Evolutionary conservation across 2,329 filamentous ascomycete species (phyloP).

Genomic region (Escovopsis sp.): DNA sequence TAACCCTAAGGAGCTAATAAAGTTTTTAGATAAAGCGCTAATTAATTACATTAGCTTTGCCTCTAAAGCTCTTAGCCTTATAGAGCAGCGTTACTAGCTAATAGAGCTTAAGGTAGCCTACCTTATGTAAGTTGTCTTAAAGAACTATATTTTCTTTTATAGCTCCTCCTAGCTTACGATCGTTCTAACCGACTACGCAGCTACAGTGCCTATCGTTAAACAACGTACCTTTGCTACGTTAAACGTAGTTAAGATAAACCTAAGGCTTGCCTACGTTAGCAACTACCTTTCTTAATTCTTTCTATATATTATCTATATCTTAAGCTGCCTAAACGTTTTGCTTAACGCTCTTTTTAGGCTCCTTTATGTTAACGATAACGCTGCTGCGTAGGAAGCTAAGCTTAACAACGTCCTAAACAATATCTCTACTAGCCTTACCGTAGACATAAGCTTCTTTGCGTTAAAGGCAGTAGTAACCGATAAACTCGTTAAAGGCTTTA

Average conservation of each 20-base stretch:
- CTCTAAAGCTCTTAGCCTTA: not conserved
- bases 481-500: no score
- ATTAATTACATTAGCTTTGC: not conserved
- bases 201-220: not conserved
- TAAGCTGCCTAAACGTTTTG: not conserved
- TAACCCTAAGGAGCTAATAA: not conserved
- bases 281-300: no score
- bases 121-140: not conserved
- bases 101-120: no score
- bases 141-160: not conserved
- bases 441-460: not conserved
- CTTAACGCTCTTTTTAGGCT: not conserved
- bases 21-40: not conserved
- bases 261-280: not conserved
- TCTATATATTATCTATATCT: not conserved
- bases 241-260: not conserved
- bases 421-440: not conserved
- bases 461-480: no score
- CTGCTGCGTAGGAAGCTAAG: not conserved
- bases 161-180: not conserved
- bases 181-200: no score
- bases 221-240: not conserved
- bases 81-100: not conserved
- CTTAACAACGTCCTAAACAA: not conserved
- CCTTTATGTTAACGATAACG: not conserved